phyloP scores from a whole-genome alignment of 2,329 filamentous ascomycete species.

The Pseudogymnoascus destructans region DNA sequence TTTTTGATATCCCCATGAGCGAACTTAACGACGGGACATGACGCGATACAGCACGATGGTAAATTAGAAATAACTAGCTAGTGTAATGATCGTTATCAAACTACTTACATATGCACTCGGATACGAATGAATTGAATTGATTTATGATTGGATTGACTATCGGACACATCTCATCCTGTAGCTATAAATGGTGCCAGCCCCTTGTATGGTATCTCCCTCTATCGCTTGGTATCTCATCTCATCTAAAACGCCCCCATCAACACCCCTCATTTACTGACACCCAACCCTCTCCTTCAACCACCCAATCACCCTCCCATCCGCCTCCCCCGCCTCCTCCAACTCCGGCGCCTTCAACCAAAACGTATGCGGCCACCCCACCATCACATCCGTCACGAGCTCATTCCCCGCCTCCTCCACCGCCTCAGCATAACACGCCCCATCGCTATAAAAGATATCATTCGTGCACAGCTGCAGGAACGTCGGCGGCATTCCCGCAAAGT shows the following conservation, averaged over 20 bases:
- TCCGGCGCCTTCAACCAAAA: slow-evolving; percentile 38
- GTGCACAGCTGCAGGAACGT: slow-evolving; percentile 38
- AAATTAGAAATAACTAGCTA: not conserved
- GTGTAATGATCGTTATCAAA: not conserved
- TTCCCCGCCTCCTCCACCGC: slow-evolving; percentile 29
- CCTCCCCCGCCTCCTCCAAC: slow-evolving; percentile 30
- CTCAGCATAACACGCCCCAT: slow-evolving; percentile 38
- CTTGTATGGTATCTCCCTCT: not conserved
- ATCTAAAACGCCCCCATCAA: not conserved
- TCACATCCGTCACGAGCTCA: slow-evolving; percentile 31
- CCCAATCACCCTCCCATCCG: slow-evolving; percentile 31
- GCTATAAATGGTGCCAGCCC: not conserved
- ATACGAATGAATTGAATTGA: not conserved
- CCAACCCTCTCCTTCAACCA: slow-evolving; percentile 31
- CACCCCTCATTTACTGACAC: not conserved
- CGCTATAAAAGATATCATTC: slow-evolving; percentile 39
- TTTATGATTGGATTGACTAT: not conserved
- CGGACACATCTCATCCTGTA: not conserved
- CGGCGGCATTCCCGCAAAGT: slow-evolving; percentile 23
- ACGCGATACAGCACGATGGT: not conserved
- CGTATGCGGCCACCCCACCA: slow-evolving; percentile 38
- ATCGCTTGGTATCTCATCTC: not conserved
- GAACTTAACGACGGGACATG: not conserved
- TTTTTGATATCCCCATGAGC: slow-evolving; percentile 7
- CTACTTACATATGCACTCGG: not conserved